phyloP scores from a whole-genome alignment of 2,329 filamentous ascomycete genomes.

The Acrodontium crateriforme region DNA sequence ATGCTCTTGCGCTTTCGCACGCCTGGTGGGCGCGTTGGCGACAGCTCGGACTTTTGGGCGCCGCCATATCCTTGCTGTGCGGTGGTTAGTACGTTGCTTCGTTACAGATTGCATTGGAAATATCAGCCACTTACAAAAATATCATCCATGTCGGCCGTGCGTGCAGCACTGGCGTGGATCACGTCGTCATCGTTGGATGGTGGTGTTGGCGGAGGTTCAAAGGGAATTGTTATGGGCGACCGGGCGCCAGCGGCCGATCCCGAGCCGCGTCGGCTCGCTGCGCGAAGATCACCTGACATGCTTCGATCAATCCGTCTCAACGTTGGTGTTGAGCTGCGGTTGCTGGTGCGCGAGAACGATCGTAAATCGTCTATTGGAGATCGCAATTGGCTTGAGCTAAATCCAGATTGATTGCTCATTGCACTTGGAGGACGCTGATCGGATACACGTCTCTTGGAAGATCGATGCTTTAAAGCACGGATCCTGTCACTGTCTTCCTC shows the following conservation, averaged over 20 bases:
- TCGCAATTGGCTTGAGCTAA: conserved; percentile 26
- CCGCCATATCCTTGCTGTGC: conserved; percentile 84
- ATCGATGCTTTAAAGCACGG: no score
- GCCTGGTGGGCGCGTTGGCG: conserved; percentile 85
- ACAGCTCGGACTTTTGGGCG: conserved; percentile 73
- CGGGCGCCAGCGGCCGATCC: conserved; percentile 24
- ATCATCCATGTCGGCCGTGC: conserved; percentile 76
- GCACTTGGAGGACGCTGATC: conserved; percentile 27
- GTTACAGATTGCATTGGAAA: conserved; percentile 32
- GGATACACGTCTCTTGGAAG: no score
- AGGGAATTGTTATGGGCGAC: conserved; percentile 24
- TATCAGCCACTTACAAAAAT: conserved; percentile 88
- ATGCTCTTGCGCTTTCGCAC: conserved; percentile 96
- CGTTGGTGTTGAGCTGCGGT: conserved; percentile 49
- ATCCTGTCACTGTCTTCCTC: conserved; percentile 34
- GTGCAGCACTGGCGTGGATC: conserved; percentile 76
- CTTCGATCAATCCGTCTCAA: conserved; percentile 54
- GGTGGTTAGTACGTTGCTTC: conserved; percentile 7
- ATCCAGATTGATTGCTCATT: conserved; percentile 30
- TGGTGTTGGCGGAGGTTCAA: conserved; percentile 31
- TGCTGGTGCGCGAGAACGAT: conserved; percentile 48
- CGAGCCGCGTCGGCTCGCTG: conserved; percentile 43
- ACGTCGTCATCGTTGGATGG: conserved; percentile 56
- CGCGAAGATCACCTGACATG: conserved; percentile 64
- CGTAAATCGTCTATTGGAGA: conserved; percentile 36